Conservation (phyloP, 371 early-diverging fungal genomes). For the Gilbertella persicaria region DNA sequence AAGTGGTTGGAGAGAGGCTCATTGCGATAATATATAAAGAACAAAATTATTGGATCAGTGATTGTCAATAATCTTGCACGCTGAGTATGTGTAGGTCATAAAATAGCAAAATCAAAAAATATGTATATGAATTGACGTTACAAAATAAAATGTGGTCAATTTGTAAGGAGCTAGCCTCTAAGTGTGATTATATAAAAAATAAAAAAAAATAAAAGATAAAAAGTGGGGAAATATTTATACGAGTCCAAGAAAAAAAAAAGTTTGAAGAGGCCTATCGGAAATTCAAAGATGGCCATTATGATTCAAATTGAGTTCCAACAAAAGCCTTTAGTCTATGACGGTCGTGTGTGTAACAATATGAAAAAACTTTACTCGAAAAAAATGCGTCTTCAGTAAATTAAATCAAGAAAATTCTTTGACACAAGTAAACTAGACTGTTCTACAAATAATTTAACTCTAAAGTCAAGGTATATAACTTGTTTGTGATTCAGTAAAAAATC, state of each 20-base stretch:
- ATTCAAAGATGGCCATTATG: constrained; percentile 8
- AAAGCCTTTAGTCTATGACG: constrained; percentile 21
- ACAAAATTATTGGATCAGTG: constrained; percentile 26
- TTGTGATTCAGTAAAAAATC: too few species aligned
- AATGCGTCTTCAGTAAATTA: not conserved
- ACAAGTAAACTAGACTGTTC: constrained; percentile 1
- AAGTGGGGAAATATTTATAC: not conserved
- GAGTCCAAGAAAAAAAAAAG: constrained; percentile 2
- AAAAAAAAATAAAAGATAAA: not conserved
- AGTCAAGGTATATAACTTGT: constrained; percentile 12
- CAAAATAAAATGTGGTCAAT: constrained; percentile 13
- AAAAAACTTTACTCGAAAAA: not conserved
- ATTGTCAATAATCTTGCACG: constrained; percentile 25
- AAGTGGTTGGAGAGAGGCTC: constrained; percentile 14
- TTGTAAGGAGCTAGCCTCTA: not conserved
- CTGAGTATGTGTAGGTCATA: constrained; percentile 24
- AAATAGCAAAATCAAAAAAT: constrained; percentile 19
- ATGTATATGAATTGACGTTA: constrained; percentile 12
- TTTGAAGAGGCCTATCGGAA: not conserved
- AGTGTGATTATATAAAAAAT: not conserved
- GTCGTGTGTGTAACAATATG: constrained; percentile 15
- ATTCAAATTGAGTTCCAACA: constrained; percentile 25
- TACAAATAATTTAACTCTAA: constrained; percentile 25
- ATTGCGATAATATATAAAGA: constrained; percentile 7
- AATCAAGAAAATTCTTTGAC: constrained; percentile 3